These are phyloP conservation scores for Trichoderma sp. DNA, from an alignment of 2,329 filamentous ascomycete genomes.

Conservation along the genomic window DNA sequence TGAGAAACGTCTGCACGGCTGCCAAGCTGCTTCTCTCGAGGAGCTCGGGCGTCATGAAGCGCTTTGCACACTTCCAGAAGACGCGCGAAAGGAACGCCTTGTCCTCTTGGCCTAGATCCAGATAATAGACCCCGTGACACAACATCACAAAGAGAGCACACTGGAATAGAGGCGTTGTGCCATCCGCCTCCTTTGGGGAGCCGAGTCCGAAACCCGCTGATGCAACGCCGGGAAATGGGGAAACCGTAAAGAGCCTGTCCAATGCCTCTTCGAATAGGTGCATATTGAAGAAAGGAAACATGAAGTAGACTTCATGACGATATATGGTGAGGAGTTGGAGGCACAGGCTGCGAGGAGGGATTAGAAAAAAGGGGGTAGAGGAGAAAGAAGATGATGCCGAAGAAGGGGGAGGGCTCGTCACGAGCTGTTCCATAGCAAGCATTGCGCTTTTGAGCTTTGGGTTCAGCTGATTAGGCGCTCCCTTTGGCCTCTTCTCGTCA, in stretches of 20 bases:
- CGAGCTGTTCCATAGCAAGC: neutral
- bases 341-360: slow-evolving; percentile 46
- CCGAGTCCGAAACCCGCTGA: slow-evolving; percentile 40
- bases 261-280: slow-evolving; percentile 47
- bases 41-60: slow-evolving; percentile 38
- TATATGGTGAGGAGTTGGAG: slow-evolving; percentile 47
- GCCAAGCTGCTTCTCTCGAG: slow-evolving; percentile 43
- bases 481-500: too few relatives aligned
- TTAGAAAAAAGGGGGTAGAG: slow-evolving; percentile 21
- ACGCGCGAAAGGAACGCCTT: slow-evolving; percentile 32
- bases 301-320: slow-evolving; percentile 44
- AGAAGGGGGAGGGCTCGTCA: neutral
- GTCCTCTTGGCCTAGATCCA: slow-evolving; percentile 36
- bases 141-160: slow-evolving; percentile 49
- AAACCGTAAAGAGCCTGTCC: slow-evolving; percentile 43
- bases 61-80: slow-evolving; percentile 42
- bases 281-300: slow-evolving; percentile 50
- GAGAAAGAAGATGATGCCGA: neutral
- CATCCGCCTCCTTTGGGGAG: slow-evolving; percentile 33
- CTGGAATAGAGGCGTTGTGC: slow-evolving; percentile 45
- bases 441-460: neutral
- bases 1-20: slow-evolving; percentile 46
- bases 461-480: neutral
- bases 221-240: neutral
- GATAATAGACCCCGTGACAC: slow-evolving; percentile 46